Conservation (phyloP, 495 filamentous ascomycete genomes). For the Venustampulla echinocandica region DNA sequence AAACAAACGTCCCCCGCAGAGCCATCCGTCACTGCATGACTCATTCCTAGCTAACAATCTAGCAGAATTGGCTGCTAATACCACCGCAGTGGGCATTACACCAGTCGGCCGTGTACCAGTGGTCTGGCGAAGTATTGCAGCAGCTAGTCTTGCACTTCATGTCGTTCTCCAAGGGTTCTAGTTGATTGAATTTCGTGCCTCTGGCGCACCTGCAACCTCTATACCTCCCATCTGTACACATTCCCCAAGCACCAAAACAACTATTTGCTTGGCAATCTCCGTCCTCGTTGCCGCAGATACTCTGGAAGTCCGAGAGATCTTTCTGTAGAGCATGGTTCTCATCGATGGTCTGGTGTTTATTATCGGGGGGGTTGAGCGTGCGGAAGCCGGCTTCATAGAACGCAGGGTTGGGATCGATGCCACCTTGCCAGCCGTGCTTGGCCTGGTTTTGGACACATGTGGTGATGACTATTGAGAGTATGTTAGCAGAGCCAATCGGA, state of each 20-base stretch:
- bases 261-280: background rate
- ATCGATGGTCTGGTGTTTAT: background rate
- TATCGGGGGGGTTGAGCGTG: background rate
- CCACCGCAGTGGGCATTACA: background rate
- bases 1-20: too few species aligned
- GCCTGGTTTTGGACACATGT: background rate
- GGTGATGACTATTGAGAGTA: background rate
- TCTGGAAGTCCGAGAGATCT: background rate
- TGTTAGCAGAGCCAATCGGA: background rate
- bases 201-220: background rate
- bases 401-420: background rate
- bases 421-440: background rate
- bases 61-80: background rate
- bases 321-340: background rate
- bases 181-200: background rate
- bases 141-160: background rate
- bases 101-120: background rate
- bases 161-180: background rate
- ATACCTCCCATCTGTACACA: background rate
- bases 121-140: background rate
- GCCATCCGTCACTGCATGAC: too few species aligned
- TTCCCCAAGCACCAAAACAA: background rate
- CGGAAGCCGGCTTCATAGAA: background rate
- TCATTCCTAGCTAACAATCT: too few species aligned
- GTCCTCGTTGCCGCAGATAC: background rate